Percentiles rank a stretch among this genome's conserved stretches.
Evolutionary conservation across 2,329 filamentous ascomycete species (phyloP).

Genomic region (Coleophoma crateriformis): DNA sequence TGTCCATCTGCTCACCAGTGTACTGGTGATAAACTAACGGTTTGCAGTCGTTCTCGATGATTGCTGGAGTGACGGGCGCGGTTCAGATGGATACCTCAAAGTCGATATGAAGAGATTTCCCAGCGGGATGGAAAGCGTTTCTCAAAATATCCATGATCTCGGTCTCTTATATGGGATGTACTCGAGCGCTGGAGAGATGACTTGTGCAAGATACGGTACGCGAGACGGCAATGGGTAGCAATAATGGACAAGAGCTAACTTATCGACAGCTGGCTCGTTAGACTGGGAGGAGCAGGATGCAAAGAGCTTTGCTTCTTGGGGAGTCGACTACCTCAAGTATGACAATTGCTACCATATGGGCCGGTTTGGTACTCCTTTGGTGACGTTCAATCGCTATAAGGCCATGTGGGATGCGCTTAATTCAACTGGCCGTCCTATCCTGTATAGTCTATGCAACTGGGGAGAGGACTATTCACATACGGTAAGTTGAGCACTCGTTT

Average conservation of each 20-base stretch:
- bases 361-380: slow-evolving; percentile 31
- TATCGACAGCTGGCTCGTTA: slow-evolving; percentile 35
- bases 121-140: slow-evolving; percentile 35
- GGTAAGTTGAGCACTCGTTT: not conserved
- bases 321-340: slow-evolving; percentile 43
- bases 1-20: too few species aligned
- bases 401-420: slow-evolving; percentile 22
- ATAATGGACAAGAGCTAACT: slow-evolving; percentile 10
- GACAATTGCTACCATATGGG: slow-evolving; percentile 49
- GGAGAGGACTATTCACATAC: slow-evolving; percentile 30
- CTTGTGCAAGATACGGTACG: slow-evolving; percentile 23
- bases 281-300: slow-evolving; percentile 44
- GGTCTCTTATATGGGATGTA: slow-evolving; percentile 46
- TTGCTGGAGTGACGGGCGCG: slow-evolving; percentile 39
- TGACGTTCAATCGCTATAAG: slow-evolving; percentile 28
- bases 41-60: slow-evolving; percentile 38
- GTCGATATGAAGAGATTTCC: slow-evolving; percentile 39
- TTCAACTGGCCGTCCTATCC: slow-evolving; percentile 19
- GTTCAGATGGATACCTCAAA: slow-evolving; percentile 32
- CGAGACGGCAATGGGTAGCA: slow-evolving; percentile 27
- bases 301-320: slow-evolving; percentile 40
- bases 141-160: slow-evolving; percentile 37
- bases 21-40: too few species aligned
- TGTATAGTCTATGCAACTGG: slow-evolving; percentile 34
- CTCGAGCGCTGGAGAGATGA: slow-evolving; percentile 32